These are phyloP conservation scores for Tylopilus subfusipes DNA, from an alignment of 768 basidiomycete species.

Conservation along the genomic window DNA sequence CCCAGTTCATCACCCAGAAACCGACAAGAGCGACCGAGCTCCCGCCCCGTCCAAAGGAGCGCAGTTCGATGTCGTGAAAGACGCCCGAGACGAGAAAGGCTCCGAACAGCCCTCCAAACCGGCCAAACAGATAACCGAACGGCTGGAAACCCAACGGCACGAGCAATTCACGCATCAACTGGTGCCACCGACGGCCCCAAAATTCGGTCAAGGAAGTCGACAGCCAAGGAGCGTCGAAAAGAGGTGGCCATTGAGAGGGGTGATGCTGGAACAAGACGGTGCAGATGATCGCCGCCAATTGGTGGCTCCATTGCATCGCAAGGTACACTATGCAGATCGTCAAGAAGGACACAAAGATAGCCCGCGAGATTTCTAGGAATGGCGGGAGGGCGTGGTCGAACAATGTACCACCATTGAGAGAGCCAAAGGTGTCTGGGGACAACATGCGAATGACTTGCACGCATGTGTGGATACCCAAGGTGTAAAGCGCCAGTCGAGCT, in stretches of 20 bases:
- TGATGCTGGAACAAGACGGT: conserved; percentile 46
- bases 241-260: conserved; percentile 58
- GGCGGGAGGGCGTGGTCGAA: conserved; percentile 33
- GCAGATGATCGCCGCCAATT: conserved; percentile 40
- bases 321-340: conserved; percentile 37
- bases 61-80: not conserved
- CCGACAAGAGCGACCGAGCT: not conserved
- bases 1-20: not conserved
- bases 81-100: not conserved
- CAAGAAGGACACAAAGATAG: conserved; percentile 41
- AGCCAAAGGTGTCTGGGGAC: conserved; percentile 38
- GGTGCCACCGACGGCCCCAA: conserved; percentile 67
- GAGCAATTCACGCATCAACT: conserved; percentile 48
- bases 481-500: conserved; percentile 1
- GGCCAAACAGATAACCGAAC: not conserved
- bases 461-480: conserved; percentile 10
- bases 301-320: conserved; percentile 42
- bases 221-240: conserved; percentile 55
- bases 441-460: conserved; percentile 23
- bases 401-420: conserved; percentile 34
- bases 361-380: conserved; percentile 34
- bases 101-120: not conserved
- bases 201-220: conserved; percentile 56
- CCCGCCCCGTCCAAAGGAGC: not conserved
- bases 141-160: not conserved